Conservation (phyloP, 2,329 filamentous ascomycete species). For the Ceratocystis huliohia region DNA sequence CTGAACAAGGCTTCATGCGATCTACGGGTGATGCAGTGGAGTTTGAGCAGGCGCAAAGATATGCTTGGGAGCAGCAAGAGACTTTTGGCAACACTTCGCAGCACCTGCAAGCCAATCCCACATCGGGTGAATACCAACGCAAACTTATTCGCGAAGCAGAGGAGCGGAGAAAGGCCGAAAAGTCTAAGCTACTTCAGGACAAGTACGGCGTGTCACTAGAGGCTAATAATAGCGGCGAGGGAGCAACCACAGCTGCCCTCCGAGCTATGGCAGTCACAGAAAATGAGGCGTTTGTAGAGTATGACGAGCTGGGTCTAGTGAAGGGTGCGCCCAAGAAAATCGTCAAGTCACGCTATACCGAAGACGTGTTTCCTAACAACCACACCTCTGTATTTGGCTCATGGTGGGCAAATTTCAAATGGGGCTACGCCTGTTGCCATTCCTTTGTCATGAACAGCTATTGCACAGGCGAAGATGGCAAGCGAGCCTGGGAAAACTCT, state of each 20-base stretch:
- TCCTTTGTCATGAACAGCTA: conserved; percentile 93
- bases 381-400: conserved; percentile 90
- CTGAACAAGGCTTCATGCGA: conserved; percentile 84
- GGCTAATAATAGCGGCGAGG: conserved; percentile 36
- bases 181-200: conserved; percentile 58
- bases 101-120: conserved; percentile 93
- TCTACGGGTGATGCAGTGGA: conserved; percentile 83
- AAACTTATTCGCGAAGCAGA: conserved; percentile 68
- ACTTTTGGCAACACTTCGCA: conserved; percentile 62
- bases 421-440: conserved; percentile 94
- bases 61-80: conserved; percentile 94
- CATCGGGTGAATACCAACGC: conserved; percentile 71
- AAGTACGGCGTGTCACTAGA: conserved; percentile 91
- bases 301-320: conserved; percentile 78
- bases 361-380: conserved; percentile 81
- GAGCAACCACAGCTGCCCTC: conserved; percentile 36
- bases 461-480: conserved; percentile 86
- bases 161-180: conserved; percentile 53
- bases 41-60: conserved; percentile 77
- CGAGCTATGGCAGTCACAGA: conserved; percentile 59
- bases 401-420: conserved; percentile 92
- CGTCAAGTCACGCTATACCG: conserved; percentile 80
- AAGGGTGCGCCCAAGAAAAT: conserved; percentile 70
- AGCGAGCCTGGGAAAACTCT: conserved; percentile 63
- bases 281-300: conserved; percentile 82